phyloP scores from a whole-genome alignment of 2,329 filamentous ascomycete genomes.

The Cytospora chrysosperma region DNA sequence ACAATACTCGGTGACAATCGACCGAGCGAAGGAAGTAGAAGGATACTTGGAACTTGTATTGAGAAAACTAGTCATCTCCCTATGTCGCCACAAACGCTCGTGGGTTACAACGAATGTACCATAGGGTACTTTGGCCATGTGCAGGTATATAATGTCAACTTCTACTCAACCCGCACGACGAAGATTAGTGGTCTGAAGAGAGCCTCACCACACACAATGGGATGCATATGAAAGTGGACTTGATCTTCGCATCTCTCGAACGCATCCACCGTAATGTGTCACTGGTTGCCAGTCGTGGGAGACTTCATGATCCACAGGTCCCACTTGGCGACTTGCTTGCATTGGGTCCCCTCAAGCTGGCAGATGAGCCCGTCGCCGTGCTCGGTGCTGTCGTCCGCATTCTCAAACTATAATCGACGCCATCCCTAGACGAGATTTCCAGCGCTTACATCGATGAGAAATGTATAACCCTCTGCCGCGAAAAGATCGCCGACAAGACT shows the following conservation, averaged over 20 bases:
- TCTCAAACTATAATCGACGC: background rate
- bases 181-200: background rate
- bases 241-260: background rate
- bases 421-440: slow-evolving; percentile 8
- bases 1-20: too few relatives aligned
- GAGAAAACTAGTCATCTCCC: too few relatives aligned
- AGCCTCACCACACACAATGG: background rate
- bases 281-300: background rate
- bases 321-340: slow-evolving; percentile 1
- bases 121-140: too few relatives aligned
- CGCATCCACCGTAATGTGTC: background rate
- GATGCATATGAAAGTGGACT: background rate
- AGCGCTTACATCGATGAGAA: background rate
- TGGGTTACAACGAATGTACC: too few relatives aligned
- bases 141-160: too few relatives aligned
- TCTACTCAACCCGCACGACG: background rate
- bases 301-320: background rate
- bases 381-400: background rate
- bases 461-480: background rate
- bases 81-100: too few relatives aligned
- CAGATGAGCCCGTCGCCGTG: background rate
- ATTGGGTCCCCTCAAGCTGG: slow-evolving; percentile 3
- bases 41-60: too few relatives aligned
- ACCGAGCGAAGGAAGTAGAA: too few relatives aligned
- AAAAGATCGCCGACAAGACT: slow-evolving; percentile 1